Evolutionary conservation across 1,284 basidiomycete genomes (phyloP).

Genomic region (Microstroma glucosiphilum): DNA sequence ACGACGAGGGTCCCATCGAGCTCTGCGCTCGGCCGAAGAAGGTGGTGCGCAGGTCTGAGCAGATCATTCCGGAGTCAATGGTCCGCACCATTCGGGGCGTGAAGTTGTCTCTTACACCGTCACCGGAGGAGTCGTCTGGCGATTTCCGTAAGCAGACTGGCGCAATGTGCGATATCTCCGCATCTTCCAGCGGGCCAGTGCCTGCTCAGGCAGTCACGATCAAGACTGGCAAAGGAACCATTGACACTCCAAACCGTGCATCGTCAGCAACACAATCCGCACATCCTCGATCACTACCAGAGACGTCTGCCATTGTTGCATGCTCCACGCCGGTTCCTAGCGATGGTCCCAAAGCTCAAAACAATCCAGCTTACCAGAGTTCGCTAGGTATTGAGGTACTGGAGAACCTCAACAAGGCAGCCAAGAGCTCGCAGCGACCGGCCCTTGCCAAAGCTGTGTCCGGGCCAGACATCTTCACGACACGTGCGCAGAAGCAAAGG

Average conservation of each 20-base stretch:
- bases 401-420: conserved; percentile 25
- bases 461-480: too few species aligned
- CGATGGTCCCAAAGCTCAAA: neutral
- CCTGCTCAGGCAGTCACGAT: too few species aligned
- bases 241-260: too few species aligned
- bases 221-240: too few species aligned
- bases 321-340: neutral
- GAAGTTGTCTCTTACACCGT: conserved; percentile 4
- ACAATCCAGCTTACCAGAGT: neutral
- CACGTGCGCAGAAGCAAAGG: neutral
- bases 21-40: conserved; percentile 45
- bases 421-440: conserved; percentile 5
- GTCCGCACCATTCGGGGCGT: neutral
- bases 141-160: neutral
- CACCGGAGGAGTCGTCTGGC: neutral
- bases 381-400: conserved; percentile 35
- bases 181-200: neutral
- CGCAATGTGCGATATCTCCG: neutral
- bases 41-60: conserved; percentile 22
- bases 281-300: conserved; percentile 31
- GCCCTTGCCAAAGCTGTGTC: neutral
- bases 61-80: conserved; percentile 9
- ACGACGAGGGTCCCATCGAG: conserved; percentile 57
- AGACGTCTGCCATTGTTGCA: conserved; percentile 7
- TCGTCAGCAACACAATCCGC: too few species aligned